Conservation (phyloP, 345 rosid species). For the Iberis pinnata region DNA sequence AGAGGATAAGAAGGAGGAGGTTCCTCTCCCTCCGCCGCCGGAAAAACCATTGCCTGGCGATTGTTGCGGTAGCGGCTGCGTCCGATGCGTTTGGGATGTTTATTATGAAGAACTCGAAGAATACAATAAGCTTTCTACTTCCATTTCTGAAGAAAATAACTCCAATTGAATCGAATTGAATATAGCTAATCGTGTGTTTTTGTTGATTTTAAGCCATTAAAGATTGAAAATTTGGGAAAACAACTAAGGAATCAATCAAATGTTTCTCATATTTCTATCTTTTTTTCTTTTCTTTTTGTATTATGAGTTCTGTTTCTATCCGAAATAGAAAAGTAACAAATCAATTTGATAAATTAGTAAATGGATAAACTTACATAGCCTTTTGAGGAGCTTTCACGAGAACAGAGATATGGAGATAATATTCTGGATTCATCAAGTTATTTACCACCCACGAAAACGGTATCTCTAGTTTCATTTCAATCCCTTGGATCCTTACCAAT, state of each 20-base stretch:
- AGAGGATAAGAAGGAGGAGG: constrained; percentile 13
- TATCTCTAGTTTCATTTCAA: constrained; percentile 69
- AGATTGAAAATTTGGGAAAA: no score
- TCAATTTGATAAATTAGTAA: background rate
- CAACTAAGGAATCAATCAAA: no score
- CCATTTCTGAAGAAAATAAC: constrained; percentile 20
- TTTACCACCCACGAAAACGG: constrained; percentile 92
- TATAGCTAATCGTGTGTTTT: background rate
- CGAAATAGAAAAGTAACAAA: no score
- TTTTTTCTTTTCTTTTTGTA: background rate
- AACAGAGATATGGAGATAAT: constrained; percentile 71
- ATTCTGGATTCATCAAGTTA: constrained; percentile 77
- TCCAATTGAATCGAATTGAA: constrained; percentile 13
- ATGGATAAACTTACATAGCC: background rate
- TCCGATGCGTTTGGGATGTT: constrained; percentile 91
- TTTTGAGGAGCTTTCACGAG: constrained; percentile 37
- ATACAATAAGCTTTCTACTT: constrained; percentile 43
- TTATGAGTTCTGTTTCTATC: no score
- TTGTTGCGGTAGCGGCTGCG: constrained; percentile 96
- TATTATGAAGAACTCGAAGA: constrained; percentile 83
- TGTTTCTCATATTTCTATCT: background rate
- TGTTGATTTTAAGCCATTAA: no score
- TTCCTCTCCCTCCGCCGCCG: constrained; percentile 53
- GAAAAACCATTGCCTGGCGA: constrained; percentile 94
- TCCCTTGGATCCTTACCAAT: constrained; percentile 73